A percentile compares a stretch with the other conserved stretches of the same genome.
phyloP scores from a whole-genome alignment of 345 rosid species.

The Physaria fendleri region DNA sequence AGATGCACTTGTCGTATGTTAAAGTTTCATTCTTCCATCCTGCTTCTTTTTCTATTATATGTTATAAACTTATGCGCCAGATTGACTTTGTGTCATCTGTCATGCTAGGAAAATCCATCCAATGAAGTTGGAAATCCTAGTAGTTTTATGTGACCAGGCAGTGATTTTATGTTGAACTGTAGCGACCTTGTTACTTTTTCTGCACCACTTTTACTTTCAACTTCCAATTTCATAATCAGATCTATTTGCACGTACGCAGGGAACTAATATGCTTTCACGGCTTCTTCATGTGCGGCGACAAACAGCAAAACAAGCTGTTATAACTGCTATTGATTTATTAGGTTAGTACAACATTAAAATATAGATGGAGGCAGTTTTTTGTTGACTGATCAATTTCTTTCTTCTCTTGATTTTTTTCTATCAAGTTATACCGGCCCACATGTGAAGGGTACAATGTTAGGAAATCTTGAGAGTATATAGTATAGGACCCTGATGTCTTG shows the following conservation, averaged over 20 bases:
- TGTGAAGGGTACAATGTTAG: conserved; percentile 5
- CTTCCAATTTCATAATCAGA: background rate
- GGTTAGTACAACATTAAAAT: conserved; percentile 39
- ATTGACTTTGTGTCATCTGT: background rate
- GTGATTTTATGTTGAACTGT: conserved; percentile 2
- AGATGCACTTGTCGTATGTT: conserved; percentile 89
- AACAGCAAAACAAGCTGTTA: conserved; percentile 95
- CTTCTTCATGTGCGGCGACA: conserved; percentile 93
- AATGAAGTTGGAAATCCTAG: background rate
- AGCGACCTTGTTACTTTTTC: conserved; percentile 1
- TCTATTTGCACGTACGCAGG: conserved; percentile 47
- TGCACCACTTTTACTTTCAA: conserved; percentile 6
- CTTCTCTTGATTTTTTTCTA: background rate
- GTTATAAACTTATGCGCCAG: background rate
- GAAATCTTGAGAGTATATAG: conserved; percentile 6
- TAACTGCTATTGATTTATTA: conserved; percentile 91
- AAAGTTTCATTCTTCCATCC: conserved; percentile 10
- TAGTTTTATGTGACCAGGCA: background rate
- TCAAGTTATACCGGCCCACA: background rate
- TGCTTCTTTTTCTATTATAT: background rate
- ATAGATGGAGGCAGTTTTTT: background rate
- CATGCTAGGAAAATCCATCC: background rate
- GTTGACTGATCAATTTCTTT: background rate
- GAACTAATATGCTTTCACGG: conserved; percentile 95
- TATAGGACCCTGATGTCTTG: conserved; percentile 17